A percentile compares a stretch with the other conserved stretches of the same genome.
Evolutionary conservation across 257 asterid genomes (phyloP).

Genomic region (Ajuga chamaepitys): DNA sequence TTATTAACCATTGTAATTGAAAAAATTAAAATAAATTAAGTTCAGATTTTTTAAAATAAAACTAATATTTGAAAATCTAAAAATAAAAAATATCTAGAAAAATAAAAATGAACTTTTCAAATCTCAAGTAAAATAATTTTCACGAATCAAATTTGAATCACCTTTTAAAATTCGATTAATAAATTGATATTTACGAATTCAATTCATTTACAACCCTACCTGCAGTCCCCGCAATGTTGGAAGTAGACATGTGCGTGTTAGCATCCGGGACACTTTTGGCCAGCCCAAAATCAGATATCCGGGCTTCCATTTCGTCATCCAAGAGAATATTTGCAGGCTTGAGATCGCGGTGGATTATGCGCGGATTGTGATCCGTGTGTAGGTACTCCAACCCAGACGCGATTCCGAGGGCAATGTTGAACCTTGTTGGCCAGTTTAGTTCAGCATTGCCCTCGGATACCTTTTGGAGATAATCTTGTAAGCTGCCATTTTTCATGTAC

Average conservation of each 20-base stretch:
- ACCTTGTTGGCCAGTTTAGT: constrained; percentile 56
- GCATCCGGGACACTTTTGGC: constrained; percentile 73
- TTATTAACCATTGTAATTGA: no score
- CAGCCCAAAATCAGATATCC: constrained; percentile 81
- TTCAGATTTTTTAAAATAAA: no score
- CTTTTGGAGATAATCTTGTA: constrained; percentile 48
- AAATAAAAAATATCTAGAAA: no score
- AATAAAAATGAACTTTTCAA: no score
- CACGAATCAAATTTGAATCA: no score
- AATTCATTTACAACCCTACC: no score
- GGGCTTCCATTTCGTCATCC: constrained; percentile 90
- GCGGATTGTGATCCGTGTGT: constrained; percentile 51
- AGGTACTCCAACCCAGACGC: constrained; percentile 82
- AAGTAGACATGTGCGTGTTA: constrained; percentile 52
- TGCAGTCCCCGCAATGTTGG: constrained; percentile 74
- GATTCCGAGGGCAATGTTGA: constrained; percentile 60
- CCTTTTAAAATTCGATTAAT: no score
- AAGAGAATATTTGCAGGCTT: constrained; percentile 80
- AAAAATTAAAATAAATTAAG: no score
- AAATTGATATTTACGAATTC: no score
- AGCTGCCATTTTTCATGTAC: constrained; percentile 82
- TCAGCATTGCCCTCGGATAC: constrained; percentile 37
- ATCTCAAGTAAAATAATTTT: no score
- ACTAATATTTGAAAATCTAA: no score
- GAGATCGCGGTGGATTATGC: constrained; percentile 74